Conservation (phyloP, 257 asterid species). For the Datura wrightii region DNA sequence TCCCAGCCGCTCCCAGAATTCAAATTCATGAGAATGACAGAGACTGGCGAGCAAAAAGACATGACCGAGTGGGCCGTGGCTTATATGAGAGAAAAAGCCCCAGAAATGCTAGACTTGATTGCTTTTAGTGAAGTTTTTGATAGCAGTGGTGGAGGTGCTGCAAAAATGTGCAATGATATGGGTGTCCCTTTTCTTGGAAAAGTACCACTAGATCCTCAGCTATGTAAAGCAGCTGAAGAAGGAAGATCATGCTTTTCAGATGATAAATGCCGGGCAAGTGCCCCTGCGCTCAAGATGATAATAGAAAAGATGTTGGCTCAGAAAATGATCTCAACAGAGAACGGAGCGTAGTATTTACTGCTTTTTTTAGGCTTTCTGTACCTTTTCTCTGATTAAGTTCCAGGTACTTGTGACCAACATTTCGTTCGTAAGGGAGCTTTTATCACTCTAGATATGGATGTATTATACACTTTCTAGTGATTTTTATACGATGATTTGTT, state of each 20-base stretch:
- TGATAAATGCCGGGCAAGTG: slow-evolving; percentile 58
- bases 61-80: slow-evolving; percentile 60
- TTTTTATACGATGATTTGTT: not conserved
- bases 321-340: slow-evolving; percentile 49
- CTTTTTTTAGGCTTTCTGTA: not conserved
- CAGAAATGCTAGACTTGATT: slow-evolving; percentile 61
- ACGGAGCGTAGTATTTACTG: slow-evolving; percentile 30
- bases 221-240: slow-evolving; percentile 91
- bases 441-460: not conserved
- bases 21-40: slow-evolving; percentile 52
- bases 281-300: slow-evolving; percentile 67
- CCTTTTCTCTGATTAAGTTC: not conserved
- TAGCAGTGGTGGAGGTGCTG: slow-evolving; percentile 88
- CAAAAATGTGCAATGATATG: slow-evolving; percentile 83
- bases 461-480: not conserved
- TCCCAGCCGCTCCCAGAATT: slow-evolving; percentile 65
- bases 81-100: slow-evolving; percentile 69
- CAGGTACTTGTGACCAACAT: not conserved
- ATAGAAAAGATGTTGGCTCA: slow-evolving; percentile 59
- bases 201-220: slow-evolving; percentile 87
- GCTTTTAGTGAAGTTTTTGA: slow-evolving; percentile 80
- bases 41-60: slow-evolving; percentile 64
- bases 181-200: slow-evolving; percentile 85
- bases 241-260: slow-evolving; percentile 86
- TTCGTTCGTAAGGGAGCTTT: not conserved